Base-by-base conservation (phyloP, 75 land plant species). In the Adiantum capillusveneris region DNA sequence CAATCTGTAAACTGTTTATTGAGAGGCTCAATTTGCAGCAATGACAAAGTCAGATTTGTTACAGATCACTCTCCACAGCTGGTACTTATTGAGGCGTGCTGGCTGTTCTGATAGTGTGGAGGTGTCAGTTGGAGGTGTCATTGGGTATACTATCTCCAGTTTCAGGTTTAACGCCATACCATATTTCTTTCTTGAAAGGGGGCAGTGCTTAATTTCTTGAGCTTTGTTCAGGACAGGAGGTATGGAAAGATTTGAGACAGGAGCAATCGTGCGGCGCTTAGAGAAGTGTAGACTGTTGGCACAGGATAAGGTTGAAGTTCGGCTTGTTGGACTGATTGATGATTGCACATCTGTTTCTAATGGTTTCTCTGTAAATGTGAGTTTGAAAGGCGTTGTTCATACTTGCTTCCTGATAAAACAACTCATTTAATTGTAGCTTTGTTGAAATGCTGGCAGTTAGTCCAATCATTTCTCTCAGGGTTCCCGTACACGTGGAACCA, bases 221-320 rank as follows among this genome's bases (percentile, higher is more conserved):
- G 14, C 13, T 53, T 53, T 53, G 28, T 34, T 34, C 55, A 53
- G 55, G 29, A 26, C 28, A 26, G 55, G 13, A 5, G 25, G 29
- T 14, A 53, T 19, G 6, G 55, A 59, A 45, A 57, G 50, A 49
- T 52, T 59, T 29, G 60, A 51, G 31, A 48, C 71, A 52, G 41
- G 57, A 41, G 42, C 65, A 19, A 55, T 69, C 25, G 57, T 54
- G 31, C 42, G 54, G 30, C 71, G 71, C 29, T 17, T 69, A 1
- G 65, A 69, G 31, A 39, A 53, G n/a, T 37, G 64, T 51, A 69
- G 50, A 41, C 56, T 69, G 20, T 11, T 69, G 1, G 61, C 71
- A 39, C 26, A 43, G 28, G 65, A 69, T 62, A 65, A 65, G 21
- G 46, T 62, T 26, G 65, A 69, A 44, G 65, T 69, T 19, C 22